Conservation (phyloP, 305 asterid genomes). For the Fraxinus dipetala region DNA sequence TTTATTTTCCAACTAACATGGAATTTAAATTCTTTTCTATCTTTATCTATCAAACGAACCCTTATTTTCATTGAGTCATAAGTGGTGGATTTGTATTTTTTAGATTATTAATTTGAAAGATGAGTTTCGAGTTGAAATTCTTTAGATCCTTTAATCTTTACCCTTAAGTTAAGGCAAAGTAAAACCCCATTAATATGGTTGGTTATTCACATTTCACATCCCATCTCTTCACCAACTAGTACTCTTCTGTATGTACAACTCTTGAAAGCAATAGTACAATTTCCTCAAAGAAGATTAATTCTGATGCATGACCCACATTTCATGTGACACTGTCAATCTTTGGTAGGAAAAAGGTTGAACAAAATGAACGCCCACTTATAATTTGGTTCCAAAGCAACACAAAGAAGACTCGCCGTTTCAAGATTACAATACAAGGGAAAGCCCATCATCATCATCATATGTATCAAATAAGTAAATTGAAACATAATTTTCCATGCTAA, state of each 20-base stretch:
- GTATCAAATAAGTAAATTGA: neutral
- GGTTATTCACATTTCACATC: constrained; percentile 37
- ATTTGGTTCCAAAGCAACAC: constrained; percentile 37
- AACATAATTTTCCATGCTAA: neutral
- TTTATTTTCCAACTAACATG: too few species aligned
- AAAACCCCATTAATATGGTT: constrained; percentile 41
- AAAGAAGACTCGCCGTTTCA: constrained; percentile 14
- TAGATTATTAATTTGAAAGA: constrained; percentile 2
- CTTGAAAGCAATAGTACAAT: constrained; percentile 36
- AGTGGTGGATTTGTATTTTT: neutral
- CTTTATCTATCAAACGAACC: too few species aligned
- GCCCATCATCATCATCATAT: constrained; percentile 31
- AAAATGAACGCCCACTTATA: constrained; percentile 34
- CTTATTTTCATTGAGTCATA: neutral
- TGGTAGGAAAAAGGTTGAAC: constrained; percentile 38
- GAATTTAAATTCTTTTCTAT: too few species aligned
- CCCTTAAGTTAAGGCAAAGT: constrained; percentile 58
- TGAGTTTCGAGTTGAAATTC: constrained; percentile 30
- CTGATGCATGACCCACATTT: constrained; percentile 39
- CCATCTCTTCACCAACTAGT: constrained; percentile 31
- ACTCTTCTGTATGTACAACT: constrained; percentile 15
- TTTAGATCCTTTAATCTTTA: constrained; percentile 37
- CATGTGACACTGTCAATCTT: constrained; percentile 39
- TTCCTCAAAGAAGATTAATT: constrained; percentile 34
- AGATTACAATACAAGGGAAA: constrained; percentile 13